A percentile compares a stretch with the other conserved stretches of the same genome.
These are phyloP conservation scores for Kuraishia piskuri DNA, from an alignment of 805 yeast species.

Conservation along the genomic window DNA sequence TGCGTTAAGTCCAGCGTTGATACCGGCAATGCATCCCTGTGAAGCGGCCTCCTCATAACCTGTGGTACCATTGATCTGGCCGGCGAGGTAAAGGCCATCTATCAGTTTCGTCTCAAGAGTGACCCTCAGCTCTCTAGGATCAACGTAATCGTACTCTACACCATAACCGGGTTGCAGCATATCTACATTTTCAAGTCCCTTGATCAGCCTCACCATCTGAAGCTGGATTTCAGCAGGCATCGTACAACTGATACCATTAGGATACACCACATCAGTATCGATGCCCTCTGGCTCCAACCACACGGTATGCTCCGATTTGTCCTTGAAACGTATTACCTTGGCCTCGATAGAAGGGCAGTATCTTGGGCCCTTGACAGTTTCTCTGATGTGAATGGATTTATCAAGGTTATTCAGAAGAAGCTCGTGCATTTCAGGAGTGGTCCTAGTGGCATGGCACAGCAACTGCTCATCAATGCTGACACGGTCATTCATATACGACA, in stretches of 20 bases:
- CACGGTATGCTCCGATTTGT: conserved; percentile 66
- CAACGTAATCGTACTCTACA: conserved; percentile 96
- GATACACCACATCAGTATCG: conserved; percentile 80
- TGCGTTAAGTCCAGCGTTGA: conserved; percentile 72
- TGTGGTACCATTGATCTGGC: conserved; percentile 97
- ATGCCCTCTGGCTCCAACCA: conserved; percentile 98
- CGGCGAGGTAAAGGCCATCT: conserved; percentile 79
- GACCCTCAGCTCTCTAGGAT: conserved; percentile 75
- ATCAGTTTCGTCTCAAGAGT: conserved; percentile 79
- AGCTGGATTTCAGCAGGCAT: conserved; percentile 93
- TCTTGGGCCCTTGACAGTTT: conserved; percentile 92
- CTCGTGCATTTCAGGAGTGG: conserved; percentile 69
- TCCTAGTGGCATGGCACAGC: conserved; percentile 67
- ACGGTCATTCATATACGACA: conserved; percentile 72
- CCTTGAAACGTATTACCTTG: conserved; percentile 72
- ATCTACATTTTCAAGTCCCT: conserved; percentile 81
- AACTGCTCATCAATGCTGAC: conserved; percentile 58
- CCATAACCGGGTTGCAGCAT: conserved; percentile 97
- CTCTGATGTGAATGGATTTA: conserved; percentile 82
- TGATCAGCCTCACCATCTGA: conserved; percentile 63
- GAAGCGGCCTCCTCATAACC: conserved; percentile 99
- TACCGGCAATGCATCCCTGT: conserved; percentile 93
- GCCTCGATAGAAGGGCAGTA: conserved; percentile 97
- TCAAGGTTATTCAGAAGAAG: conserved; percentile 63
- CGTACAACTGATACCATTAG: conserved; percentile 93